These are phyloP conservation scores for Pseudocercospora crystallina DNA, from an alignment of 2,329 filamentous ascomycete genomes.

Conservation along the genomic window DNA sequence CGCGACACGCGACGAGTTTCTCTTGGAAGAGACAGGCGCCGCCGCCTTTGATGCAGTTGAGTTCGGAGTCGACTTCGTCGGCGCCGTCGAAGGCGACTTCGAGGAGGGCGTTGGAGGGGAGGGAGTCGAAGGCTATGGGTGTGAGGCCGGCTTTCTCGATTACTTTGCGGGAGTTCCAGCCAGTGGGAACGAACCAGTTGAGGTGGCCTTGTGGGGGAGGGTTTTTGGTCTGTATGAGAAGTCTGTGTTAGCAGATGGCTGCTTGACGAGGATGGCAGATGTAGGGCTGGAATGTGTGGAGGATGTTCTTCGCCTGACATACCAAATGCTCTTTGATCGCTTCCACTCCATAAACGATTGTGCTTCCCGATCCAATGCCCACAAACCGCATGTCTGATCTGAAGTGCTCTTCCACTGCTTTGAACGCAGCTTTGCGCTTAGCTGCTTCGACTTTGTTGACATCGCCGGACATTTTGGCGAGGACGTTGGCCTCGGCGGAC, in stretches of 20 bases:
- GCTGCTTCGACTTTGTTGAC: slow-evolving; percentile 60
- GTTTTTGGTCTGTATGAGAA: slow-evolving; percentile 13
- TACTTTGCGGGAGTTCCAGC: slow-evolving; percentile 83
- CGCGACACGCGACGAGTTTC: slow-evolving; percentile 60
- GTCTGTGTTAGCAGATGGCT: background rate
- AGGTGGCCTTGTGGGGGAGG: slow-evolving; percentile 48
- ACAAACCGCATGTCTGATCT: slow-evolving; percentile 61
- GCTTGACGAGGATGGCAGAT: too few species aligned
- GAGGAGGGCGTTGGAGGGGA: slow-evolving; percentile 64
- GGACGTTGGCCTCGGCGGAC: slow-evolving; percentile 10
- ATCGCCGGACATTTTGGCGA: slow-evolving; percentile 9
- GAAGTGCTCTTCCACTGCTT: slow-evolving; percentile 73
- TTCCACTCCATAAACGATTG: slow-evolving; percentile 81
- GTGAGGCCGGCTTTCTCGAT: slow-evolving; percentile 76
- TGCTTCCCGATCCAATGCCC: slow-evolving; percentile 79
- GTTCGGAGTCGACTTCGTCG: slow-evolving; percentile 89
- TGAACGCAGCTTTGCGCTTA: slow-evolving; percentile 72
- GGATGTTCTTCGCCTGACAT: background rate
- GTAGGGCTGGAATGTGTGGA: too few species aligned
- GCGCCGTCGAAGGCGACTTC: slow-evolving; percentile 96
- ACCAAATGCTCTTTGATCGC: slow-evolving; percentile 66
- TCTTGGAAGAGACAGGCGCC: slow-evolving; percentile 98
- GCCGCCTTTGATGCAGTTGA: slow-evolving; percentile 97
- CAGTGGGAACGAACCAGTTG: slow-evolving; percentile 90
- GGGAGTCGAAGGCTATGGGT: slow-evolving; percentile 73